Evolutionary conservation across 306 rosid genomes (phyloP).

Genomic region (Prunus mongolica): DNA sequence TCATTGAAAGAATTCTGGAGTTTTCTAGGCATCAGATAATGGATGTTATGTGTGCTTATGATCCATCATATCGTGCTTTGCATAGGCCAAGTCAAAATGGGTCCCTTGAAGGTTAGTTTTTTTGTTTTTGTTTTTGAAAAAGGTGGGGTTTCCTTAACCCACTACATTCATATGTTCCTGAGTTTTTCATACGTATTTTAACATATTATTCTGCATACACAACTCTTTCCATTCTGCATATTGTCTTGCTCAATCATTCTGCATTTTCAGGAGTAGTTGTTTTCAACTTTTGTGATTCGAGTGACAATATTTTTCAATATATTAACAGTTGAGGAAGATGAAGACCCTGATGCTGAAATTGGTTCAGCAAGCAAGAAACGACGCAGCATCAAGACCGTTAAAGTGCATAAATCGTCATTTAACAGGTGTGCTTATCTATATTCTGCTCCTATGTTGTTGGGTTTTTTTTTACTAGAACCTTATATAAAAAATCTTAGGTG

Average conservation of each 20-base stretch:
- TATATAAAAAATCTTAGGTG: conserved; percentile 17
- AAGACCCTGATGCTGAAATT: conserved; percentile 62
- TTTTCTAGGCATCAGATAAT: conserved; percentile 83
- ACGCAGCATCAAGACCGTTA: conserved; percentile 60
- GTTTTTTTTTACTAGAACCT: conserved; percentile 16
- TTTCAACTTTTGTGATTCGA: not conserved
- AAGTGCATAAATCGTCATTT: conserved; percentile 58
- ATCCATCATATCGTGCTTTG: conserved; percentile 86
- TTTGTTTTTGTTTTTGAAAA: not conserved
- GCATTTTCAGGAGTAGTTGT: not conserved
- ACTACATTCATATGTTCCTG: not conserved
- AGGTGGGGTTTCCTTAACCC: not conserved
- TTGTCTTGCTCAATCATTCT: not conserved
- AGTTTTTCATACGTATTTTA: not conserved
- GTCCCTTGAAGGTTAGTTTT: conserved; percentile 65
- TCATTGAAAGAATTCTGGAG: conserved; percentile 95
- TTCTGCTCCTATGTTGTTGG: conserved; percentile 12
- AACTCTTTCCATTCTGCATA: not conserved
- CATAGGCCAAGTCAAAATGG: conserved; percentile 80
- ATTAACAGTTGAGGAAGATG: conserved; percentile 66
- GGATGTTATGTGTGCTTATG: conserved; percentile 94
- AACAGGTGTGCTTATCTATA: conserved; percentile 58
- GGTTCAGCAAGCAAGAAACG: conserved; percentile 88
- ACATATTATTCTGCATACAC: not conserved
- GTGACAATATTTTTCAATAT: not conserved